Evolutionary conservation across 257 asterid species (phyloP).

Genomic region (Capsicum pubescens): DNA sequence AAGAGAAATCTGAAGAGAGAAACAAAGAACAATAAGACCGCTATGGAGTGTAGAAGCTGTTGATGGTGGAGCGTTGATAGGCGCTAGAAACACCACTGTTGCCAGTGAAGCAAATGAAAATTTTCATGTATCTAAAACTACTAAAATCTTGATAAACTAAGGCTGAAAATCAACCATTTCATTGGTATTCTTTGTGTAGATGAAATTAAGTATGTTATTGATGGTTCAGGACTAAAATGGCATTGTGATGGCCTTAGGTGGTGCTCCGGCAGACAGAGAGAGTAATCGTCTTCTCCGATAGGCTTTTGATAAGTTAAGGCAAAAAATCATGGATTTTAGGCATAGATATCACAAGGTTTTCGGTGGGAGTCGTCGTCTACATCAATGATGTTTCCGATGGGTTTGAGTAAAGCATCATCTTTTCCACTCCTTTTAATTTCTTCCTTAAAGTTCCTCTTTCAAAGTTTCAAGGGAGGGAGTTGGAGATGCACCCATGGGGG

Average conservation of each 20-base stretch:
- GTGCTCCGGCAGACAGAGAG: neutral
- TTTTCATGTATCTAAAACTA: neutral
- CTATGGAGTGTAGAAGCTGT: neutral
- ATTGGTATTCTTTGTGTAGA: neutral
- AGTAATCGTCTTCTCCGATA: neutral
- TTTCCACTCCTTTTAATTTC: neutral
- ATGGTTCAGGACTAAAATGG: neutral
- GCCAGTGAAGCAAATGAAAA: neutral
- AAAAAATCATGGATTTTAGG: conserved; percentile 8
- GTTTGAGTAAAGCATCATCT: neutral
- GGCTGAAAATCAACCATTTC: neutral
- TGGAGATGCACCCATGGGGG: neutral
- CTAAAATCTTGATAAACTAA: neutral
- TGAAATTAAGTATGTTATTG: neutral
- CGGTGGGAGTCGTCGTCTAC: neutral
- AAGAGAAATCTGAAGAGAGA: neutral
- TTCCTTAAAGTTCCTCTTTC: neutral
- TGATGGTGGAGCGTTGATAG: neutral
- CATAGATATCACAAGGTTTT: neutral
- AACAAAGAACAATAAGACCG: conserved; percentile 2
- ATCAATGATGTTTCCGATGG: neutral
- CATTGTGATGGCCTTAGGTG: neutral
- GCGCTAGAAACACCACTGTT: neutral
- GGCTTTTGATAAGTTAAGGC: neutral
- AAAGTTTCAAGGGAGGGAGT: neutral